These are phyloP conservation scores for Globisporangium middletonii DNA, from an alignment of 352 stramenopile species.

Conservation along the genomic window DNA sequence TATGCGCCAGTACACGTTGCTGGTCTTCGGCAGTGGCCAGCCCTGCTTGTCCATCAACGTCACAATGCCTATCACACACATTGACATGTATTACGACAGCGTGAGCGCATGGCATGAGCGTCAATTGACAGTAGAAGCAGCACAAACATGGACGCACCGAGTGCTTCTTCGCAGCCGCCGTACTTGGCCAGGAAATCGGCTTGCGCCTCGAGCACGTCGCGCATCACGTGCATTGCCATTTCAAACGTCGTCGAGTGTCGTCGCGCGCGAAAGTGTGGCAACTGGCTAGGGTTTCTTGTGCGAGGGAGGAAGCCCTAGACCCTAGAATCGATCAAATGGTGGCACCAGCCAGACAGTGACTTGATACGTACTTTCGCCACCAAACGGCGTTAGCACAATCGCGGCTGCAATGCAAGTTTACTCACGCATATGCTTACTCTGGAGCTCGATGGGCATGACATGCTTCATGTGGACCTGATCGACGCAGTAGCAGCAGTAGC, in stretches of 20 bases:
- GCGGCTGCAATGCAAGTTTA: too few species aligned
- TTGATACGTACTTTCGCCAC: too few species aligned
- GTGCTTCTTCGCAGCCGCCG: too few species aligned
- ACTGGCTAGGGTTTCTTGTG: background rate
- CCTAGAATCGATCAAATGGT: background rate
- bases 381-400: background rate
- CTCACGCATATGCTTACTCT: too few species aligned
- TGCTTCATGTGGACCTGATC: too few species aligned
- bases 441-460: too few species aligned
- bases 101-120: background rate
- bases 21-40: constrained; percentile 32
- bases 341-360: too few species aligned
- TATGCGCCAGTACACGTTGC: constrained; percentile 39
- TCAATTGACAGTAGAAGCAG: background rate
- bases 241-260: background rate
- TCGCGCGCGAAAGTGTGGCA: background rate
- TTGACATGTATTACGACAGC: too few species aligned
- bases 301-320: background rate
- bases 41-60: constrained; percentile 37
- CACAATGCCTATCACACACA: too few species aligned
- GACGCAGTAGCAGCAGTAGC: too few species aligned
- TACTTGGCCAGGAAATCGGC: too few species aligned
- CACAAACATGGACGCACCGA: too few species aligned
- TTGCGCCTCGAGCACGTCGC: background rate
- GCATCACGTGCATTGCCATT: background rate